Evolutionary conservation across 352 stramenopile species (phyloP).

Genomic region (Globisporangium solare): DNA sequence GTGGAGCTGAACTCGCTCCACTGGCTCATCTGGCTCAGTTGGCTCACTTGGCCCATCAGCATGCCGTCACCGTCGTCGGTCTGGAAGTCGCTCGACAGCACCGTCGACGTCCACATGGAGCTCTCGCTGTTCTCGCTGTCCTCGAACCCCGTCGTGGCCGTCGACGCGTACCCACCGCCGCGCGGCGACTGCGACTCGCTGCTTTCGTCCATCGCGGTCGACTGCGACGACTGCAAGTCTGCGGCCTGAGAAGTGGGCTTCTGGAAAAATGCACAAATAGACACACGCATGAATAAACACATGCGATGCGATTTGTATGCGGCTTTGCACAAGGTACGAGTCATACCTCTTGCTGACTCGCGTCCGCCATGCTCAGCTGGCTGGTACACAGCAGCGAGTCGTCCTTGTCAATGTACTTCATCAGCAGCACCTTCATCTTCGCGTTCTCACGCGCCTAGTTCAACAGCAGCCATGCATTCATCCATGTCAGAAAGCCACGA

Average conservation of each 20-base stretch:
- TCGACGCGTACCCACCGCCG: constrained; percentile 8
- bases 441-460: constrained; percentile 74
- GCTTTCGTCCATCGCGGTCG: constrained; percentile 12
- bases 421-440: constrained; percentile 83
- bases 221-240: constrained; percentile 8
- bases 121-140: constrained; percentile 55
- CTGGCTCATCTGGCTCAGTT: constrained; percentile 73
- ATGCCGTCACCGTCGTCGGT: constrained; percentile 20
- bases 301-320: no score
- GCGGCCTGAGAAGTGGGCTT: constrained; percentile 9
- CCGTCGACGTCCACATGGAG: constrained; percentile 48
- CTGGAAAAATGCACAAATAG: no score
- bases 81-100: constrained; percentile 29
- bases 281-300: background rate
- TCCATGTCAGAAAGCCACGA: background rate
- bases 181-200: constrained; percentile 36
- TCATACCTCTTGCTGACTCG: constrained; percentile 25
- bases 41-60: constrained; percentile 58
- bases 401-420: constrained; percentile 86
- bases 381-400: constrained; percentile 73
- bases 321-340: background rate
- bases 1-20: constrained; percentile 81
- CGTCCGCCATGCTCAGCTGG: constrained; percentile 49
- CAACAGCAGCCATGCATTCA: background rate
- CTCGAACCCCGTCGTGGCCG: constrained; percentile 31